Conservation (phyloP, 2,329 filamentous ascomycete genomes). For the Cryphonectria carpinicola region DNA sequence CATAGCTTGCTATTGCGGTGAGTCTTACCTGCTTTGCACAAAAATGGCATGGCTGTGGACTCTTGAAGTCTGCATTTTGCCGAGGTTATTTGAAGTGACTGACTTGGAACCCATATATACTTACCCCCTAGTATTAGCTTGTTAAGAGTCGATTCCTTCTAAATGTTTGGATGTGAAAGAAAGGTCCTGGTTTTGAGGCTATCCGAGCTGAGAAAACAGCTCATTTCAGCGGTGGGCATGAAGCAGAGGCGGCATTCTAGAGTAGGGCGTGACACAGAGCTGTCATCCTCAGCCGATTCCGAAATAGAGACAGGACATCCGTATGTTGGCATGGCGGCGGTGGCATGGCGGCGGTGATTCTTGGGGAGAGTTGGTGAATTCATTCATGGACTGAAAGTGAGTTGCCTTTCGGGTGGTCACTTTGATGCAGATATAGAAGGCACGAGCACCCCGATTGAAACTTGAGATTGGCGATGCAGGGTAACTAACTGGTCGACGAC, state of each 20-base stretch:
- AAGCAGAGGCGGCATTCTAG: neutral
- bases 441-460: neutral
- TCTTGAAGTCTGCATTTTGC: neutral
- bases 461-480: neutral
- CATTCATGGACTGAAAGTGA: too few species aligned
- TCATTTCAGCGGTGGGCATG: neutral
- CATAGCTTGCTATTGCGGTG: neutral
- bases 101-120: neutral
- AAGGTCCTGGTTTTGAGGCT: neutral
- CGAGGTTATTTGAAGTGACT: neutral
- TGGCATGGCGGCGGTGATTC: neutral
- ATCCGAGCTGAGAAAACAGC: neutral
- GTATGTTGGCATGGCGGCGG: neutral
- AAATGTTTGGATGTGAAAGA: neutral
- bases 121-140: neutral
- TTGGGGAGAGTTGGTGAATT: neutral
- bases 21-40: too few species aligned
- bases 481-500: neutral
- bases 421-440: neutral
- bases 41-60: neutral
- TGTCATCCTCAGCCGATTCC: constrained; percentile 38
- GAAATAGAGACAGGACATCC: constrained; percentile 36
- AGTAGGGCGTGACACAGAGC: neutral
- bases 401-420: neutral
- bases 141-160: neutral